These are phyloP conservation scores for Talaromyces amestolkiae DNA, from an alignment of 2,329 filamentous ascomycete genomes.

Conservation along the genomic window DNA sequence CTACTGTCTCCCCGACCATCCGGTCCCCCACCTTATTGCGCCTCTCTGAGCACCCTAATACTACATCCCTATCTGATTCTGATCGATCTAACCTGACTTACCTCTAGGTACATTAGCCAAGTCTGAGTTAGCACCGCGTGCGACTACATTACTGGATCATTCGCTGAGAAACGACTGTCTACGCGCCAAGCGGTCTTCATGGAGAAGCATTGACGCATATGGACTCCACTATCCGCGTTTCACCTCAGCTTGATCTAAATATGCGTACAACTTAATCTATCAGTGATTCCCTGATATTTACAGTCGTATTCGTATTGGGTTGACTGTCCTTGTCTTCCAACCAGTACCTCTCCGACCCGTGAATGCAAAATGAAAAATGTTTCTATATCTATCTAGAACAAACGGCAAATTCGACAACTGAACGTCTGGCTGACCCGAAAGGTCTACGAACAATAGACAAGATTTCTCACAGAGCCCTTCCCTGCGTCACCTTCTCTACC, in stretches of 20 bases:
- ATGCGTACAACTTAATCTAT: background rate
- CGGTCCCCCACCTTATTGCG: background rate
- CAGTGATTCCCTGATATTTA: too few species aligned
- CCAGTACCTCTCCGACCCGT: background rate
- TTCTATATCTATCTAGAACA: too few species aligned
- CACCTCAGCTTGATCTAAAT: background rate
- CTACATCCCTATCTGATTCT: background rate
- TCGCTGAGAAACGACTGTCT: background rate
- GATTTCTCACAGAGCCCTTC: background rate
- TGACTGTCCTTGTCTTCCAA: background rate
- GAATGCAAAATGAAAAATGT: too few species aligned
- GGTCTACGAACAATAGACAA: background rate
- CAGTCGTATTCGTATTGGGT: background rate
- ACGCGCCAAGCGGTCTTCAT: background rate
- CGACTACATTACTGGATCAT: background rate
- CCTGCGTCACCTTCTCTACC: slow-evolving; percentile 44
- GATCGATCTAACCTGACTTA: background rate
- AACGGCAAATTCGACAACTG: background rate
- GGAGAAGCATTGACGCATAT: background rate
- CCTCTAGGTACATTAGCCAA: slow-evolving; percentile 1
- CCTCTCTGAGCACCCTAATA: background rate
- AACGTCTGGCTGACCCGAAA: background rate
- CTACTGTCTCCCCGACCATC: background rate
- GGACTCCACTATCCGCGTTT: slow-evolving; percentile 1
- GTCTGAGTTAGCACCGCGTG: background rate